phyloP scores from a whole-genome alignment of 768 basidiomycete species.

The Lactifluus hygrophoroides region DNA sequence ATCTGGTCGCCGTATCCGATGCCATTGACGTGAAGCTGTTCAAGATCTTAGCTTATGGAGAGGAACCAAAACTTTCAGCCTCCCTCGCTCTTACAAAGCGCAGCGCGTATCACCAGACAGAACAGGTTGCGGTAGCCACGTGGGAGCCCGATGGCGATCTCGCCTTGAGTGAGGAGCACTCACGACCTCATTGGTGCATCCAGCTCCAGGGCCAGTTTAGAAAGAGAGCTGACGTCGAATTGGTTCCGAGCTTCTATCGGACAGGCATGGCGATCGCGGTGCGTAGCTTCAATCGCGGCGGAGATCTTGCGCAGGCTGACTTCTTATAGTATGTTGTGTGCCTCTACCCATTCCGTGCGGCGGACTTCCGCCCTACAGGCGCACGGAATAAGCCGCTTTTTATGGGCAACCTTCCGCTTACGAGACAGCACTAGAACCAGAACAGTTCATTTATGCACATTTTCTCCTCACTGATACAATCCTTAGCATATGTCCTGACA shows the following conservation, averaged over 20 bases:
- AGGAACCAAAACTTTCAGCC: not conserved
- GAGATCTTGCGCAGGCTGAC: not conserved
- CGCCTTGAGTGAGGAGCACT: not conserved
- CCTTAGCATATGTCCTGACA: not conserved
- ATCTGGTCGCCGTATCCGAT: not conserved
- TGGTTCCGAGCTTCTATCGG: slow-evolving; percentile 1
- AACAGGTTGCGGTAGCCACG: not conserved
- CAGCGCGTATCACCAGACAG: not conserved
- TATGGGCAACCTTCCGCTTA: slow-evolving; percentile 6
- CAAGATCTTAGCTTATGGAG: slow-evolving; percentile 15
- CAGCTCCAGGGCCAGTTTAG: slow-evolving; percentile 1
- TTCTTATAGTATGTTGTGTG: slow-evolving; percentile 1
- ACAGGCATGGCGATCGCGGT: slow-evolving; percentile 8
- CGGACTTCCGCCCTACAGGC: not conserved
- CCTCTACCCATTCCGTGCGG: slow-evolving; percentile 3
- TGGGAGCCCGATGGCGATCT: not conserved
- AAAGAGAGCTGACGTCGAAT: not conserved
- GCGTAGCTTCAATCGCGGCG: not conserved
- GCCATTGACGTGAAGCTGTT: slow-evolving; percentile 12
- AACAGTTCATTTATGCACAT: not conserved
- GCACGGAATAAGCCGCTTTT: not conserved
- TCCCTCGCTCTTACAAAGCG: slow-evolving; percentile 1
- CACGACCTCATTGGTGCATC: slow-evolving; percentile 1
- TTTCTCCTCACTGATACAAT: not conserved
- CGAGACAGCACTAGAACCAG: not conserved